These are phyloP conservation scores for Chaetomium globosum DNA, from an alignment of 2,329 filamentous ascomycete species.

Conservation along the genomic window DNA sequence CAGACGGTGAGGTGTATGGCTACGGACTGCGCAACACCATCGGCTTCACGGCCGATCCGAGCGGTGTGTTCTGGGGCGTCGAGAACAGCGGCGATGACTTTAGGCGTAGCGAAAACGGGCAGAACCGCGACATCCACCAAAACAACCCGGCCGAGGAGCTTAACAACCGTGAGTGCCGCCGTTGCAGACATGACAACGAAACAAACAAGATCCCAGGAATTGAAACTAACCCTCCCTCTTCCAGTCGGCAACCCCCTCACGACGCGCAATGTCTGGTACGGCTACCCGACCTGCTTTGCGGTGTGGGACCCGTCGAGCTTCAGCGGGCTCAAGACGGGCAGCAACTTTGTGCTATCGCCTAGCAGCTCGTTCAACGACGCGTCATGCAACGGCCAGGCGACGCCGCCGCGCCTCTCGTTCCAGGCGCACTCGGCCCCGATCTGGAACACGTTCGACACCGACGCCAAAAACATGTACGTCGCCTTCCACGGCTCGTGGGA, in stretches of 20 bases:
- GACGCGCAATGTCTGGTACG: slow-evolving; percentile 43
- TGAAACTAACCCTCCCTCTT: background rate
- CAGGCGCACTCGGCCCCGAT: slow-evolving; percentile 42
- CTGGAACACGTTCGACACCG: slow-evolving; percentile 40
- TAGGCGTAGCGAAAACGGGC: slow-evolving; percentile 48
- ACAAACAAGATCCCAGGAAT: background rate
- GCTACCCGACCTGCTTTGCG: slow-evolving; percentile 57
- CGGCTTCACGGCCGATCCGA: slow-evolving; percentile 57
- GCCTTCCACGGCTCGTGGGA: slow-evolving; percentile 42
- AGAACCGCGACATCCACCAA: slow-evolving; percentile 54
- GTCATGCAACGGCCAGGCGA: slow-evolving; percentile 41
- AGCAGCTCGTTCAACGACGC: slow-evolving; percentile 45
- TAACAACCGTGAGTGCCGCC: slow-evolving; percentile 54
- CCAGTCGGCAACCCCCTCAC: slow-evolving; percentile 40
- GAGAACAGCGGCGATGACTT: slow-evolving; percentile 58
- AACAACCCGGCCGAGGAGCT: slow-evolving; percentile 68
- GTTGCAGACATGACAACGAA: background rate
- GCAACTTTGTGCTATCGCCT: slow-evolving; percentile 45
- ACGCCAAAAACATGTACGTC: slow-evolving; percentile 42
- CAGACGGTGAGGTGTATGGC: slow-evolving; percentile 45
- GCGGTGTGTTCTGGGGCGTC: slow-evolving; percentile 54
- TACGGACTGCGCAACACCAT: slow-evolving; percentile 63
- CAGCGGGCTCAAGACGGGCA: slow-evolving; percentile 41
- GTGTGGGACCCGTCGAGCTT: slow-evolving; percentile 40
- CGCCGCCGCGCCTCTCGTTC: slow-evolving; percentile 46